Evolutionary conservation across 805 yeast species (phyloP), one percentile per base, ranked within the genome.

Genomic region (Crinitomyces ghanaensis): DNA sequence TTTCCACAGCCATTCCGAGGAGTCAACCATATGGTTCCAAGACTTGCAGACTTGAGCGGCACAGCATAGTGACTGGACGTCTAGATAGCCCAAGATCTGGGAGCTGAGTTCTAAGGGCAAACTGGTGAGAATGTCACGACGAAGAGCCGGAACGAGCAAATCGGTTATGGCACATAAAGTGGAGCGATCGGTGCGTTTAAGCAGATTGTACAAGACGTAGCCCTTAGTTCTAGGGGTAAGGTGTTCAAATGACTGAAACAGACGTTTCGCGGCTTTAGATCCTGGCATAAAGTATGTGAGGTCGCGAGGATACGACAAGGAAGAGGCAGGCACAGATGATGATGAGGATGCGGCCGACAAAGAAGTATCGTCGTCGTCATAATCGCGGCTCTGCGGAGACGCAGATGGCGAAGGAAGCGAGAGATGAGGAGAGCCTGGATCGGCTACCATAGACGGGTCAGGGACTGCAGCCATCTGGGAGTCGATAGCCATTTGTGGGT

Each of bases 41-140:
- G 60, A 59, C 30, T 61, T 67, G 34, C 79, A 78, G 2, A 85
- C 93, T 37, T 62, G 60, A 3, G 82, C 61, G 9, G 78, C 69
- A 6, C 67, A 63, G 23, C 74, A 60, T 16, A 91, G 62, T 3
- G 86, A 71, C 28, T 60, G 49, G 41, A 69, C 67, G 48, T 82
- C 86, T 37, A 88, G 61, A 37, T 71, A 66, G 2, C 68, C 58
- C 33, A 91, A 60, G 6, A 91, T 74, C 29, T 72, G 68, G 43
- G 70, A 61, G 2, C 82, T 57, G 7, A 91, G 62, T 50, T 91
- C 97, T 0, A 70, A 48, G 0, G 98, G 98, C 19, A 91, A 58
- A 30, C 68, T 58, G 8, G 73, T 51, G 6, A 88, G 53, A 26
- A 91, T 56, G 48, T 91, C 97, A 48, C 88, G 70, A 43, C 73